Evolutionary conservation across 1,284 basidiomycete genomes (phyloP), one percentile per base, ranked within the genome.

Genomic region (Termitomyces sp.): DNA sequence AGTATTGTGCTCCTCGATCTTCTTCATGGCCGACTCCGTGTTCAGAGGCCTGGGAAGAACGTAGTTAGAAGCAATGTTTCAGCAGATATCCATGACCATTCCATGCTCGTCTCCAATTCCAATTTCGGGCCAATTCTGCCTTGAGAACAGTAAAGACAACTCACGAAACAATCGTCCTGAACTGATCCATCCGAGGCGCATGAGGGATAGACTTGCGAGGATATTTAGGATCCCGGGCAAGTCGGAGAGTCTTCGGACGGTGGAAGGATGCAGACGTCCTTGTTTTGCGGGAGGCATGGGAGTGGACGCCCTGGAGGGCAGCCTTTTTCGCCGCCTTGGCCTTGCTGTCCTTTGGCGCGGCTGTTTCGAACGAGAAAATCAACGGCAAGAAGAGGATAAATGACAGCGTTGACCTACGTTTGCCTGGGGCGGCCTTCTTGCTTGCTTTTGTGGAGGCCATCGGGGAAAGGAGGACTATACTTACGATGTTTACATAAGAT

Each of bases 1-100:
- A 41, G 96, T 98, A 80, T 99, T 99, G 81, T 97, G 88, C 76
- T 98, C 96, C 81, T 99, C 96, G 62, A 99, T 98, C 86, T 99
- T 97, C 83, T 93, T 93, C 90, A 92, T 93, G 55, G 90, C 91
- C 11, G 83, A 86, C 70, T 93, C 88, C 3, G 88, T 91, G 79
- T 88, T 91, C 68, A 91, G 67, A 19, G 88, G 88, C 52, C 84
- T 87, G 49, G 8, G 11, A 37, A 11, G 30, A 50, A 19, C 14
- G 13, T 1, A 35, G 45, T 48, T 18, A 31, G 39, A 28, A 45
- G 30, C 26, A 10, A 33, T n/a, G 9, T 24, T 30, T 6, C 31
- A 26, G 1, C 24, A 7, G n/a, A n/a, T n/a, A 13, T 34, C 18
- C 46, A 50, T 19, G 1, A 24, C 35, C 16, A 13, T 3, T 21